phyloP scores from a whole-genome alignment of 306 rosid species.

The Acacia confusa region DNA sequence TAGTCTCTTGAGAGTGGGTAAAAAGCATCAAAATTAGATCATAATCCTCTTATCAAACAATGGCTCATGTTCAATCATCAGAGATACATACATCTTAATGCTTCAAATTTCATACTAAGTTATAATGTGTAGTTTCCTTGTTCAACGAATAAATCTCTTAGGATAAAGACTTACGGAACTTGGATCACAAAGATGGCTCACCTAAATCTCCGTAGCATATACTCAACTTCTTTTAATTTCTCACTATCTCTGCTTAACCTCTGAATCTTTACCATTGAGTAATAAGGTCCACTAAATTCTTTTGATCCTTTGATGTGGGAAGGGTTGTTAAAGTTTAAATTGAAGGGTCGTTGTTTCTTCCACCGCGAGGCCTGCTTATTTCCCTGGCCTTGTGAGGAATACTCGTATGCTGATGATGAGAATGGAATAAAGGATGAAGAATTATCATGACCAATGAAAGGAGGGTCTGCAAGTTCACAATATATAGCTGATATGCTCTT shows the following conservation, averaged over 20 bases:
- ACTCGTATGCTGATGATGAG: constrained; percentile 54
- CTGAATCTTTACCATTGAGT: constrained; percentile 72
- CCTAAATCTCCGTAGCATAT: constrained; percentile 78
- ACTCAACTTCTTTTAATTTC: constrained; percentile 66
- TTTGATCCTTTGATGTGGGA: constrained; percentile 58
- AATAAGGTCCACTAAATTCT: constrained; percentile 64
- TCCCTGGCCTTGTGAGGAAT: constrained; percentile 51
- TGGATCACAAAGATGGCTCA: constrained; percentile 34
- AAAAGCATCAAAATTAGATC: background rate
- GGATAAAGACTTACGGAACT: constrained; percentile 4
- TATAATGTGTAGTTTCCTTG: background rate
- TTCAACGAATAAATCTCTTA: background rate
- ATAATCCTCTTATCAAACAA: background rate
- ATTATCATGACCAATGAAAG: constrained; percentile 47
- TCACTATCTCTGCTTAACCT: constrained; percentile 56
- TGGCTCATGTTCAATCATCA: background rate
- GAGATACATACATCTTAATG: background rate
- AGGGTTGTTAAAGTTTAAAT: constrained; percentile 55
- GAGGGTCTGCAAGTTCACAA: constrained; percentile 78
- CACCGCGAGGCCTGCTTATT: constrained; percentile 55
- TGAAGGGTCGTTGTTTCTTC: constrained; percentile 53
- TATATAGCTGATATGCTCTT: constrained; percentile 76
- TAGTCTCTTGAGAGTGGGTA: background rate
- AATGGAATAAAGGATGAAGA: constrained; percentile 54
- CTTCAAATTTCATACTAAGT: background rate